These are phyloP conservation scores for Nicotiana tabacum DNA, from an alignment of 257 asterid genomes.

Conservation along the genomic window DNA sequence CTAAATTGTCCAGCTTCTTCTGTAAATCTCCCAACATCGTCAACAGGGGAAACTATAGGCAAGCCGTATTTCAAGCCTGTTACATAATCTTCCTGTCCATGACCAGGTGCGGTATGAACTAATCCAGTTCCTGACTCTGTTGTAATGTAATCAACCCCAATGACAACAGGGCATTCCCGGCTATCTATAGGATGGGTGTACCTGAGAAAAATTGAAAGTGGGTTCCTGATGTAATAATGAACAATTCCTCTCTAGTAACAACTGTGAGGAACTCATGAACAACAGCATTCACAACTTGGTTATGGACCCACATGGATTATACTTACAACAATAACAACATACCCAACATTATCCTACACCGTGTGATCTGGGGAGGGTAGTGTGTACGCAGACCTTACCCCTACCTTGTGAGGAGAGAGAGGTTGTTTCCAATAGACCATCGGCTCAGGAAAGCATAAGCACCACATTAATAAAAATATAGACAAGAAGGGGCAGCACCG, in stretches of 20 bases:
- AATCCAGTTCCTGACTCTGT: constrained; percentile 98
- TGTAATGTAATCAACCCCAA: constrained; percentile 94
- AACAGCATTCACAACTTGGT: background rate
- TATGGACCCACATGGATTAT: background rate
- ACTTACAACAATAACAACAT: no score
- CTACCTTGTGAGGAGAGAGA: no score
- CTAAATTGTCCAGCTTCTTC: constrained; percentile 88
- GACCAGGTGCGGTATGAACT: constrained; percentile 99
- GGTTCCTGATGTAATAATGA: background rate
- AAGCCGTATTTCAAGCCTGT: constrained; percentile 87
- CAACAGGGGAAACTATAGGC: constrained; percentile 87
- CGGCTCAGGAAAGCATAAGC: no score
- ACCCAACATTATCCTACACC: no score
- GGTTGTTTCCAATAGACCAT: no score
- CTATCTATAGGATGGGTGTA: constrained; percentile 76
- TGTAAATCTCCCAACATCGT: constrained; percentile 83
- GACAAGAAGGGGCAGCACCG: no score
- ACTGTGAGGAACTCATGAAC: constrained; percentile 3
- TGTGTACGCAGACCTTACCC: no score
- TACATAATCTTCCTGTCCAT: constrained; percentile 90
- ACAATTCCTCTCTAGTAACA: background rate
- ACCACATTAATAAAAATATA: no score
- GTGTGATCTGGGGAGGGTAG: no score
- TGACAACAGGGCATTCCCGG: constrained; percentile 81
- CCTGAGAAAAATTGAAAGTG: constrained; percentile 36